These are phyloP conservation scores for Arthrobotrys conoides DNA, from an alignment of 2,329 filamentous ascomycete genomes.

Conservation along the genomic window DNA sequence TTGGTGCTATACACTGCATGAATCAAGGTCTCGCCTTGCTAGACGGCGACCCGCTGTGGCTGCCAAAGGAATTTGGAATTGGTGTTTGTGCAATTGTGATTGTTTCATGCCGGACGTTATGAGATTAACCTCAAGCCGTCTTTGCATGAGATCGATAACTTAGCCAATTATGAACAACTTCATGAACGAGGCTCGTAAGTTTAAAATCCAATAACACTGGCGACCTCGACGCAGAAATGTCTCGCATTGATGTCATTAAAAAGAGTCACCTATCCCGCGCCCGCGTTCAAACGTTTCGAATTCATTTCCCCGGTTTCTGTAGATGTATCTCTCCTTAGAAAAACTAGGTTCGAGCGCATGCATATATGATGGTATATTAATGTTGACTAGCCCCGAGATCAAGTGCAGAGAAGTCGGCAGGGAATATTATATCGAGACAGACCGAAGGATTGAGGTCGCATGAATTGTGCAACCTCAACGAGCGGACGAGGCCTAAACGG, in stretches of 20 bases:
- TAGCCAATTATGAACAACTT: background rate
- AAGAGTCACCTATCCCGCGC: conserved; percentile 15
- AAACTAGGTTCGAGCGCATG: background rate
- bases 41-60: conserved; percentile 20
- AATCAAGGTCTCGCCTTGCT: background rate
- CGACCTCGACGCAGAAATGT: background rate
- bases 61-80: conserved; percentile 18
- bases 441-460: background rate
- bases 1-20: conserved; percentile 24
- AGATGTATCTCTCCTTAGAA: background rate
- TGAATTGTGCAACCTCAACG: background rate
- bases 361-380: background rate
- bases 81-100: no score
- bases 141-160: conserved; percentile 2
- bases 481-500: background rate
- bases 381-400: background rate
- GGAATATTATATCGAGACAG: background rate
- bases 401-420: no score
- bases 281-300: background rate
- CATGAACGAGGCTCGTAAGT: conserved; percentile 3
- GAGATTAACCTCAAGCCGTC: background rate
- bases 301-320: background rate
- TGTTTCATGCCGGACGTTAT: background rate
- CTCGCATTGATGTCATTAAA: conserved; percentile 22
- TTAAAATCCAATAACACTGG: background rate